A percentile compares a stretch with the other conserved stretches of the same genome.
These are phyloP conservation scores for Scheffersomyces parashehatae DNA, from an alignment of 1,139 yeast species.

Conservation along the genomic window DNA sequence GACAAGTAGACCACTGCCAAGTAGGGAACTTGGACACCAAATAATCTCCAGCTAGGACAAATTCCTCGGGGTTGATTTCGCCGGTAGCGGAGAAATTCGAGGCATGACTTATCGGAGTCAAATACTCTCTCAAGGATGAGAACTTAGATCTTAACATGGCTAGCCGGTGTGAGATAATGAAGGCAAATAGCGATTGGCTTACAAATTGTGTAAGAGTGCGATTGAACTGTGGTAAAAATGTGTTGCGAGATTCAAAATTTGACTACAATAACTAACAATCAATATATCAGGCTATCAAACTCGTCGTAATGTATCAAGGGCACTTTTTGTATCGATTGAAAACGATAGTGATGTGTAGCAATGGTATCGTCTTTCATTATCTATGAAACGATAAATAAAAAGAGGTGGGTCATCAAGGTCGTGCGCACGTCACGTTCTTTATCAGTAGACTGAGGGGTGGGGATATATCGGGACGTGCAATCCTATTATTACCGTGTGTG, in stretches of 20 bases:
- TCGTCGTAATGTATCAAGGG: background rate
- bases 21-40: conserved; percentile 90
- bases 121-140: conserved; percentile 83
- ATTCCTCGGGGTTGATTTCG: conserved; percentile 91
- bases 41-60: conserved; percentile 90
- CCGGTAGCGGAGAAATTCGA: conserved; percentile 87
- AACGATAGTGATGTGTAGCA: no score
- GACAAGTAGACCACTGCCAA: conserved; percentile 89
- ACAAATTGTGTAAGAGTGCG: background rate
- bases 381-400: no score
- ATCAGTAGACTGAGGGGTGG: no score
- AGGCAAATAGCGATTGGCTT: no score
- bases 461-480: no score
- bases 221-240: background rate
- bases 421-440: no score
- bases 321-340: no score
- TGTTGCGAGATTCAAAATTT: background rate
- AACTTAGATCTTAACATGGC: conserved; percentile 67
- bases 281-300: background rate
- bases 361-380: no score
- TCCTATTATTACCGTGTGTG: no score
- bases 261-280: background rate
- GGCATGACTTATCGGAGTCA: conserved; percentile 83
- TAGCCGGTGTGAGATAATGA: background rate
- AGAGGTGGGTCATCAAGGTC: no score